Percentiles rank a stretch among this genome's conserved stretches.
These are phyloP conservation scores for Lactarius pseudohatsudake DNA, from an alignment of 768 basidiomycete species.

Conservation along the genomic window DNA sequence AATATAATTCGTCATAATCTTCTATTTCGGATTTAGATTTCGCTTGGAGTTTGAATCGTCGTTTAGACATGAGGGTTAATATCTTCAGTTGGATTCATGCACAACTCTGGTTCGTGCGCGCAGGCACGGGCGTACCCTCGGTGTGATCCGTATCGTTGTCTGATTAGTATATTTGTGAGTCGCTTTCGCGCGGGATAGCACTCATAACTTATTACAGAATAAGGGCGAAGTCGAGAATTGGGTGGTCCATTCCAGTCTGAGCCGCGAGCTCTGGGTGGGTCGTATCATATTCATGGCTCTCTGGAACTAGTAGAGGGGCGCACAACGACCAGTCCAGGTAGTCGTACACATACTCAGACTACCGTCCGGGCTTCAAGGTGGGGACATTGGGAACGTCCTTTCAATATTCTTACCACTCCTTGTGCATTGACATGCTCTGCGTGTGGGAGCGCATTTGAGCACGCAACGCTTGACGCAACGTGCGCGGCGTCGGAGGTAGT, in stretches of 20 bases:
- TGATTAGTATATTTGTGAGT: neutral
- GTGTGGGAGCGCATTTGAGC: neutral
- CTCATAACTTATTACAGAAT: too few species aligned
- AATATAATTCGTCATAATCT: neutral
- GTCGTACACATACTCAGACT: neutral
- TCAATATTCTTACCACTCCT: neutral
- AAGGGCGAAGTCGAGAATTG: too few species aligned
- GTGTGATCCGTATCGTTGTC: neutral
- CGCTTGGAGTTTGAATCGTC: neutral
- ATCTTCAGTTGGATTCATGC: neutral
- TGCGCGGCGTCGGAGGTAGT: neutral
- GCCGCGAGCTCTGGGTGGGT: neutral
- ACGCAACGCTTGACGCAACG: too few species aligned
- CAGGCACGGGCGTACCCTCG: neutral
- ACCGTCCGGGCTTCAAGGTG: neutral
- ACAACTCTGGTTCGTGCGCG: neutral
- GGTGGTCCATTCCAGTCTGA: neutral
- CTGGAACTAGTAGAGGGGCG: neutral
- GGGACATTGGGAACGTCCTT: neutral
- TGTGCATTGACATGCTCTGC: neutral
- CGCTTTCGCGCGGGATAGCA: too few species aligned
- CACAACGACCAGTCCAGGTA: neutral
- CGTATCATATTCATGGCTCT: too few species aligned
- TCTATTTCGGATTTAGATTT: neutral
- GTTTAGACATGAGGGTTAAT: neutral